Percentiles rank a stretch among this genome's conserved stretches.
phyloP scores from a whole-genome alignment of 768 basidiomycete genomes.

The Candolleomyces aberdarensis region DNA sequence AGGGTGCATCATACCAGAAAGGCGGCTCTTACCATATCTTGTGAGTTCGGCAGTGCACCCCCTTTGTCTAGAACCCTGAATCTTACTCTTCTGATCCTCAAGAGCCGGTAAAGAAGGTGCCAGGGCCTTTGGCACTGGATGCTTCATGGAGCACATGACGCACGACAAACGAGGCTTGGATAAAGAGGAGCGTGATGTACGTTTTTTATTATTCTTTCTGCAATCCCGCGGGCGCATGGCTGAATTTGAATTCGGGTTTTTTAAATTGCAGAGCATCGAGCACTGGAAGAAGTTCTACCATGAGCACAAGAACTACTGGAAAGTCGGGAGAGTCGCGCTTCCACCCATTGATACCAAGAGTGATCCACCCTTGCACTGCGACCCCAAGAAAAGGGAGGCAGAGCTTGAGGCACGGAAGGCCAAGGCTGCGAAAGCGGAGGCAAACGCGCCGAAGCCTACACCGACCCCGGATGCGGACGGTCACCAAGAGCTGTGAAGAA shows the following conservation, averaged over 20 bases:
- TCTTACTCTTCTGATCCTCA: slow-evolving; percentile 15
- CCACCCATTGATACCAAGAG: slow-evolving; percentile 72
- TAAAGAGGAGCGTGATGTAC: slow-evolving; percentile 66
- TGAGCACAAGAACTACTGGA: slow-evolving; percentile 74
- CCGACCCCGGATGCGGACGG: slow-evolving; percentile 10
- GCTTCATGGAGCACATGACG: slow-evolving; percentile 86
- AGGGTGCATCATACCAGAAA: slow-evolving; percentile 76
- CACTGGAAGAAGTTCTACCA: slow-evolving; percentile 92
- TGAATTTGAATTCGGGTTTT: slow-evolving; percentile 1
- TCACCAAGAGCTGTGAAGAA: slow-evolving; percentile 32
- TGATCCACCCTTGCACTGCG: slow-evolving; percentile 74
- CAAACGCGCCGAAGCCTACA: slow-evolving; percentile 3
- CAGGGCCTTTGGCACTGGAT: slow-evolving; percentile 90
- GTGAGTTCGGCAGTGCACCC: slow-evolving; percentile 35
- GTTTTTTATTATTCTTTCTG: slow-evolving; percentile 20
- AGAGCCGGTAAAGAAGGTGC: slow-evolving; percentile 88
- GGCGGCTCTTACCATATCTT: slow-evolving; percentile 81
- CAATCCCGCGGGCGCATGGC: background rate
- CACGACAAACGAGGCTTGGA: slow-evolving; percentile 85
- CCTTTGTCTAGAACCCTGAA: slow-evolving; percentile 15
- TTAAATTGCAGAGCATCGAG: slow-evolving; percentile 53
- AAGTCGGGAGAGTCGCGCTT: slow-evolving; percentile 75
- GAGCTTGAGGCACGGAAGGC: slow-evolving; percentile 19
- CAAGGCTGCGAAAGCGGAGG: slow-evolving; percentile 18
- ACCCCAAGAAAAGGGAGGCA: slow-evolving; percentile 50